A percentile compares a stretch with the other conserved stretches of the same genome.
Conservation (phyloP, 2,329 filamentous ascomycete genomes). For the Cladosporium colombiae region DNA sequence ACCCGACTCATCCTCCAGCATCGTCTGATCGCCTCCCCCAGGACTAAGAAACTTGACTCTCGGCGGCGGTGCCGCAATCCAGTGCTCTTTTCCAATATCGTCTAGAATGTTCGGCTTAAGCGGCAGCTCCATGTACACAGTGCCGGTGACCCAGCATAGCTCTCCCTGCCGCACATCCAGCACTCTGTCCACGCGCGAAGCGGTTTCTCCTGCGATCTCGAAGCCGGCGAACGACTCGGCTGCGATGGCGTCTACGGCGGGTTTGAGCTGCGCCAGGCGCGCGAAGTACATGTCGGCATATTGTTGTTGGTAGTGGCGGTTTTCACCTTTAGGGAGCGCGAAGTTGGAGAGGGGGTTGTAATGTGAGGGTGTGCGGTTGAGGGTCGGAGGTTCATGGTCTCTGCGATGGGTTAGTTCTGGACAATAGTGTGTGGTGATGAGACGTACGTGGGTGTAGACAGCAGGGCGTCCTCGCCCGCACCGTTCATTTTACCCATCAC, state of each 20-base stretch:
- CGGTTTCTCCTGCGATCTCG: slow-evolving; percentile 72
- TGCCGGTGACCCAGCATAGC: slow-evolving; percentile 92
- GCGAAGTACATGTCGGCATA: slow-evolving; percentile 98
- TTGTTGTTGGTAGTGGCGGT: slow-evolving; percentile 83
- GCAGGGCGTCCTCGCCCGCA: slow-evolving; percentile 26
- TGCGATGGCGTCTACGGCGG: slow-evolving; percentile 74
- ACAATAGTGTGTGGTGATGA: background rate
- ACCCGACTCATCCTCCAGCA: slow-evolving; percentile 95
- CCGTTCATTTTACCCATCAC: slow-evolving; percentile 27
- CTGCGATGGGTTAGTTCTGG: background rate
- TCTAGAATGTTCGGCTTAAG: slow-evolving; percentile 95
- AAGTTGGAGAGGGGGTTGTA: slow-evolving; percentile 80
- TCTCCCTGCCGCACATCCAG: slow-evolving; percentile 94
- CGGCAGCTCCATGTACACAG: slow-evolving; percentile 95
- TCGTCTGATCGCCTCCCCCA: slow-evolving; percentile 55
- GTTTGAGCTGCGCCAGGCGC: slow-evolving; percentile 83
- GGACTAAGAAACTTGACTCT: slow-evolving; percentile 40
- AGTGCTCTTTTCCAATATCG: slow-evolving; percentile 93
- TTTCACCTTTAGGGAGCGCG: slow-evolving; percentile 63
- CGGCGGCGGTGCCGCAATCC: slow-evolving; percentile 79
- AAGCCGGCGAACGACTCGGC: slow-evolving; percentile 74
- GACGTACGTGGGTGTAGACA: slow-evolving; percentile 25
- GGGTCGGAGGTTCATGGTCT: slow-evolving; percentile 41
- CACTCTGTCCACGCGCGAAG: slow-evolving; percentile 78
- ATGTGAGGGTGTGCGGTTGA: slow-evolving; percentile 57